Conservation (phyloP, 371 early-diverging fungal species). For the Smittium mucronatum region DNA sequence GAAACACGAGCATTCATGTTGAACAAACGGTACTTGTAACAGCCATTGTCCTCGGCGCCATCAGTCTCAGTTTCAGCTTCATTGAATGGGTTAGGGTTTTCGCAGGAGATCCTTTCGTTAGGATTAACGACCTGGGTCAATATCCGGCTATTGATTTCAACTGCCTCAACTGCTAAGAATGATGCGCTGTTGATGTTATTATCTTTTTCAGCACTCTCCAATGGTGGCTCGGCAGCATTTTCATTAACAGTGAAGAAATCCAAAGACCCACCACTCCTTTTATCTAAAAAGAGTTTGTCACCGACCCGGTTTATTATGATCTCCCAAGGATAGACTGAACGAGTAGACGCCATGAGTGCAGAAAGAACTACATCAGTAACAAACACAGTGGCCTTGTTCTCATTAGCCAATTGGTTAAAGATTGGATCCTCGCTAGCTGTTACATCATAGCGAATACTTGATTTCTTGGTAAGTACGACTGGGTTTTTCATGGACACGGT, state of each 20-base stretch:
- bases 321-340: conserved; percentile 92
- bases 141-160: conserved; percentile 77
- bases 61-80: conserved; percentile 51
- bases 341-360: conserved; percentile 82
- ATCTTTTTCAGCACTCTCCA: conserved; percentile 74
- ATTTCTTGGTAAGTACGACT: conserved; percentile 52
- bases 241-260: conserved; percentile 89
- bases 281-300: conserved; percentile 81
- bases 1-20: conserved; percentile 39
- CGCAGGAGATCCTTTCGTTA: conserved; percentile 36
- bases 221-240: conserved; percentile 82
- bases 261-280: conserved; percentile 63
- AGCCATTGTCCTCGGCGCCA: conserved; percentile 56
- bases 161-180: conserved; percentile 76
- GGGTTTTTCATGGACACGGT: conserved; percentile 60
- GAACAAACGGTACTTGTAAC: conserved; percentile 78
- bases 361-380: conserved; percentile 84
- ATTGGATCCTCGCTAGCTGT: conserved; percentile 49
- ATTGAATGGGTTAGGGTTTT: conserved; percentile 66
- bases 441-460: conserved; percentile 56
- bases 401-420: conserved; percentile 36
- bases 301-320: conserved; percentile 78
- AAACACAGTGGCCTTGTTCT: conserved; percentile 60
- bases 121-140: conserved; percentile 59
- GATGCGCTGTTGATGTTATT: conserved; percentile 68